Percentiles rank a stretch among this genome's conserved stretches.
Conservation (phyloP, 2,329 filamentous ascomycete genomes). For the Aspergillus tamarii region DNA sequence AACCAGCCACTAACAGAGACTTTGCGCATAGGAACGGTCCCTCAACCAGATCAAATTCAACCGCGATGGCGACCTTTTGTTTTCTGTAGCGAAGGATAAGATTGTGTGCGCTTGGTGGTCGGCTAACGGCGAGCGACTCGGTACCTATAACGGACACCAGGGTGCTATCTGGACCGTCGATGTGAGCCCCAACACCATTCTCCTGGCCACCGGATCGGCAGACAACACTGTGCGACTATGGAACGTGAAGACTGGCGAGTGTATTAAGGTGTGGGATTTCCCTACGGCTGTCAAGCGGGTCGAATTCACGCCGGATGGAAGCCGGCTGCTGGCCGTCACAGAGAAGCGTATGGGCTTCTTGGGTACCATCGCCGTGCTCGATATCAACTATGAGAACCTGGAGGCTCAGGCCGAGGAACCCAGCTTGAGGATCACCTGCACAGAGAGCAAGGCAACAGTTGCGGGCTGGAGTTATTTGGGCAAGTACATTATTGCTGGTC, state of each 20-base stretch:
- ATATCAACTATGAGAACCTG: slow-evolving; percentile 76
- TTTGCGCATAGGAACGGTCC: slow-evolving; percentile 71
- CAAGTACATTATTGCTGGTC: slow-evolving; percentile 96
- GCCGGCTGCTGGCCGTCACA: slow-evolving; percentile 86
- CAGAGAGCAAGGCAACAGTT: slow-evolving; percentile 95
- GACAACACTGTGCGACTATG: slow-evolving; percentile 98
- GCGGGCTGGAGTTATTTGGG: slow-evolving; percentile 93
- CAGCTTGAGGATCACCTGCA: slow-evolving; percentile 83
- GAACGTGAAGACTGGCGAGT: slow-evolving; percentile 90
- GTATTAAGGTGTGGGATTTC: slow-evolving; percentile 97
- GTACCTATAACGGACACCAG: slow-evolving; percentile 95
- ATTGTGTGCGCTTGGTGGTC: slow-evolving; percentile 96
- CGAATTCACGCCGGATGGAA: slow-evolving; percentile 95
- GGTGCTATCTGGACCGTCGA: slow-evolving; percentile 99
- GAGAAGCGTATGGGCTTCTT: slow-evolving; percentile 98
- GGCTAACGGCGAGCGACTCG: slow-evolving; percentile 96
- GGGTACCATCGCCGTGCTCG: slow-evolving; percentile 89
- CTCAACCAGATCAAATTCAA: slow-evolving; percentile 96
- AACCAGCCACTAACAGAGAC: slow-evolving; percentile 22
- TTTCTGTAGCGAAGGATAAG: slow-evolving; percentile 95
- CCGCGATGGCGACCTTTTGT: slow-evolving; percentile 93
- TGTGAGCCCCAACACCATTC: slow-evolving; percentile 85
- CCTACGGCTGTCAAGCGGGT: slow-evolving; percentile 95
- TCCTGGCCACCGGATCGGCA: slow-evolving; percentile 92
- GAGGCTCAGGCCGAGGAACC: slow-evolving; percentile 85